Evolutionary conservation across 768 basidiomycete genomes (phyloP).

Genomic region (Lentinula edodes): DNA sequence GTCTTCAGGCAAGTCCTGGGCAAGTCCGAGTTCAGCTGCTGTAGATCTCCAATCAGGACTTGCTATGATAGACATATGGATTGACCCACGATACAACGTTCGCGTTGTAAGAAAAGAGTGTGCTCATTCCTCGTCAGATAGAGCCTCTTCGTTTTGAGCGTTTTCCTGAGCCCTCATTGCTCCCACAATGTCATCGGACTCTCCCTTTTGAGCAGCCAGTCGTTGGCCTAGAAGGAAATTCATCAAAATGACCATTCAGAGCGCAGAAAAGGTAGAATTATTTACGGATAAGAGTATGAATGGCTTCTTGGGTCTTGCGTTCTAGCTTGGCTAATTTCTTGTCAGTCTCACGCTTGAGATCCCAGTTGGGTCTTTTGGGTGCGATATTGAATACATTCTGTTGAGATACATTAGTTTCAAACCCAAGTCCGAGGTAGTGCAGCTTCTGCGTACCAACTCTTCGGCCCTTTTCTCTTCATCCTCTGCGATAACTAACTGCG

Average conservation of each 20-base stretch:
- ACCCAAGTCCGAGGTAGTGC: not conserved
- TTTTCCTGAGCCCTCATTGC: conserved; percentile 77
- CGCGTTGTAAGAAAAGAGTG: not conserved
- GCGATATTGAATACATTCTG: conserved; percentile 97
- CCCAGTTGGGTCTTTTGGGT: conserved; percentile 96
- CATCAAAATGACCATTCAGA: not conserved
- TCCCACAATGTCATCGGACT: conserved; percentile 73
- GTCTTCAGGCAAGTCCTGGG: too few relatives aligned
- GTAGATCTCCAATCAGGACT: too few relatives aligned
- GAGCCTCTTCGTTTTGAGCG: conserved; percentile 42
- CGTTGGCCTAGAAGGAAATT: conserved; percentile 55
- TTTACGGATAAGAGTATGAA: conserved; percentile 90
- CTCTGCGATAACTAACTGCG: conserved; percentile 78
- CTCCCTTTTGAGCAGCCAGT: conserved; percentile 72
- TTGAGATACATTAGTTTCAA: conserved; percentile 10
- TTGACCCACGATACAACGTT: too few relatives aligned
- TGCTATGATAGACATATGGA: too few relatives aligned
- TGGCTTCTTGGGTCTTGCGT: conserved; percentile 84
- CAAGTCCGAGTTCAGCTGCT: too few relatives aligned
- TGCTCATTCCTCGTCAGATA: conserved; percentile 55
- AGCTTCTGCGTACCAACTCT: conserved; percentile 65
- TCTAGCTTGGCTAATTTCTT: conserved; percentile 88
- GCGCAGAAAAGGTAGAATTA: conserved; percentile 11
- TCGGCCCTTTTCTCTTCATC: conserved; percentile 82
- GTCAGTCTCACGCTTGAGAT: conserved; percentile 90